These are phyloP conservation scores for Oropetium thomaeum DNA, from an alignment of 176 grass and related monocot genomes.

Conservation along the genomic window DNA sequence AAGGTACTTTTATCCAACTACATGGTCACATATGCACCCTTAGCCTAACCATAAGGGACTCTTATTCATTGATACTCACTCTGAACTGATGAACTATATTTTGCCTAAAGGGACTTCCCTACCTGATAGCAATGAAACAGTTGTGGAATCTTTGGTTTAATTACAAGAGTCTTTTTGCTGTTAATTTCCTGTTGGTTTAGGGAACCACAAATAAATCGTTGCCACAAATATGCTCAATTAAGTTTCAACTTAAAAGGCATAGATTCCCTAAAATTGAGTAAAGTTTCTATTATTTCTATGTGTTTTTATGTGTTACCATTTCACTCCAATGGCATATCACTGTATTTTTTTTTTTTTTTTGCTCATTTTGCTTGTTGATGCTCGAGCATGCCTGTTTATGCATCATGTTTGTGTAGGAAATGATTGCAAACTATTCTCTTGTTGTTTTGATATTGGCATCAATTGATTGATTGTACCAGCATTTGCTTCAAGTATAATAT, in stretches of 20 bases:
- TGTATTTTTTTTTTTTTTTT: not conserved
- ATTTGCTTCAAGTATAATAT: not conserved
- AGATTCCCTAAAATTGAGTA: too few species aligned
- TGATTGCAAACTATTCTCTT: not conserved
- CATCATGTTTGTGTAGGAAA: not conserved
- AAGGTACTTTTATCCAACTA: constrained; percentile 52
- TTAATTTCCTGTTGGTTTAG: not conserved
- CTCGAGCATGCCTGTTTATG: not conserved
- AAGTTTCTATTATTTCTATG: not conserved
- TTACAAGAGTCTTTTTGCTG: not conserved
- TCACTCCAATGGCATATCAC: not conserved
- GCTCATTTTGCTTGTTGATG: constrained; percentile 2
- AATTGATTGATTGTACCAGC: not conserved
- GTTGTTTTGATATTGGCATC: not conserved
- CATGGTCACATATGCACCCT: not conserved
- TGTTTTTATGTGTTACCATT: not conserved
- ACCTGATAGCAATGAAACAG: not conserved
- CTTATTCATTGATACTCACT: not conserved
- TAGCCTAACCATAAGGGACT: not conserved
- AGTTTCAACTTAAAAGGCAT: not conserved
- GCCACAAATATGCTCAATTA: not conserved
- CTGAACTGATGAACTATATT: not conserved
- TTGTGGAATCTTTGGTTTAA: not conserved
- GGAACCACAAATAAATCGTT: not conserved
- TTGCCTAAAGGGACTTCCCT: not conserved